A percentile compares a stretch with the other conserved stretches of the same genome.
phyloP scores from a whole-genome alignment of 1,284 basidiomycete species.

The Kwoniella shivajii region DNA sequence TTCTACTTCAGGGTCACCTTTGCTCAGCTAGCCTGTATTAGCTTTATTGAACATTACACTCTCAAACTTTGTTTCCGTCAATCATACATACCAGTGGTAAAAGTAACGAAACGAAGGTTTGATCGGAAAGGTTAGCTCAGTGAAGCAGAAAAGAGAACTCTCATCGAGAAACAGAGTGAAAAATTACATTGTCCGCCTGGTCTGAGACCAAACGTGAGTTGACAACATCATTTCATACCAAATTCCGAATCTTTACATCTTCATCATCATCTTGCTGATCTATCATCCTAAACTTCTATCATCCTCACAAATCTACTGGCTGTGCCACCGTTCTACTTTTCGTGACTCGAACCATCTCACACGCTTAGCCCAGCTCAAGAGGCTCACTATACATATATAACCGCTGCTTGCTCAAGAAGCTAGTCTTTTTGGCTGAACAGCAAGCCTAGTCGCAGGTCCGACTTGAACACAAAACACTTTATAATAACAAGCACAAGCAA shows the following conservation, averaged over 20 bases:
- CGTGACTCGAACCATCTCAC: neutral
- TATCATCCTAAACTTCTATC: neutral
- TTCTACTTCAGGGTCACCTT: too few species aligned
- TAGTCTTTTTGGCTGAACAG: conserved; percentile 21
- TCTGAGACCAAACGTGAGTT: conserved; percentile 14
- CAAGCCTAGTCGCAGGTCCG: conserved; percentile 28
- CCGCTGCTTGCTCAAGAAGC: conserved; percentile 9
- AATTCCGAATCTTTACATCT: neutral
- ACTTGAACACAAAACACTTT: conserved; percentile 8
- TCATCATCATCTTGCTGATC: conserved; percentile 1
- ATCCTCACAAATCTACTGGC: conserved; percentile 4
- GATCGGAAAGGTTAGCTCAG: neutral
- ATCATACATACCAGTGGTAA: too few species aligned
- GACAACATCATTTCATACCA: neutral
- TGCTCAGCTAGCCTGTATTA: too few species aligned
- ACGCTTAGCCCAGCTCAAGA: conserved; percentile 21
- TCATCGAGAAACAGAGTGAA: neutral
- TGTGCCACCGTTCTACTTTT: conserved; percentile 4
- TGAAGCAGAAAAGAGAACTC: neutral
- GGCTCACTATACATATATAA: conserved; percentile 7
- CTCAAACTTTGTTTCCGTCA: neutral
- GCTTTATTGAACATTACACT: neutral
- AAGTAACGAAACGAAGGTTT: too few species aligned
- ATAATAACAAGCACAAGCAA: conserved; percentile 9
- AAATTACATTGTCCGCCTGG: neutral